phyloP scores from a whole-genome alignment of 352 stramenopile genomes.

The Pythium chondricola region DNA sequence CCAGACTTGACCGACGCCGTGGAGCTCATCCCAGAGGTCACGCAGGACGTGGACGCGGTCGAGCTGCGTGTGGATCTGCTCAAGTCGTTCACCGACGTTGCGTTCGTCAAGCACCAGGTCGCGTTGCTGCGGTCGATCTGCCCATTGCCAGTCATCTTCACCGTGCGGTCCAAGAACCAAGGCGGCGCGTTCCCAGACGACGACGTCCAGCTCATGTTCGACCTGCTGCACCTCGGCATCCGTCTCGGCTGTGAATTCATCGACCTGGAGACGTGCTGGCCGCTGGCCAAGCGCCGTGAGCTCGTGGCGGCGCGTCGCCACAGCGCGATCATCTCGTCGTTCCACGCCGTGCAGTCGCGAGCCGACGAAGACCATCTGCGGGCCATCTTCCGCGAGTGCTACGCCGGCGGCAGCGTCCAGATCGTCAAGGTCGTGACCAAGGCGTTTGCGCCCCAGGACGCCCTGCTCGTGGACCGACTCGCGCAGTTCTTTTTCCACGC shows the following conservation, averaged over 20 bases:
- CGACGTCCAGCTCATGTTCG: constrained; percentile 75
- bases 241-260: constrained; percentile 93
- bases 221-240: constrained; percentile 88
- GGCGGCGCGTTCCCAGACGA: constrained; percentile 93
- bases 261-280: constrained; percentile 93
- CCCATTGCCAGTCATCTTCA: constrained; percentile 94
- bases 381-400: constrained; percentile 66
- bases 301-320: constrained; percentile 36
- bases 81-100: constrained; percentile 34
- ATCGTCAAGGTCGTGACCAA: constrained; percentile 91
- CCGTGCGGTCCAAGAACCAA: constrained; percentile 91
- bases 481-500: constrained; percentile 39
- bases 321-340: constrained; percentile 72
- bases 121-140: constrained; percentile 82
- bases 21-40: constrained; percentile 42
- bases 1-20: constrained; percentile 44
- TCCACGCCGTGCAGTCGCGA: constrained; percentile 54
- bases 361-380: constrained; percentile 41
- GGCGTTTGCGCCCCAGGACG: constrained; percentile 76
- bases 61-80: constrained; percentile 96
- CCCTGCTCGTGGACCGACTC: constrained; percentile 77
- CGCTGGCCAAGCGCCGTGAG: constrained; percentile 52
- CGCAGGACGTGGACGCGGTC: constrained; percentile 89
- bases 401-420: constrained; percentile 63
- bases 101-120: constrained; percentile 66